These are phyloP conservation scores for Alternaria sp. DNA, from an alignment of 2,329 filamentous ascomycete genomes.

Conservation along the genomic window DNA sequence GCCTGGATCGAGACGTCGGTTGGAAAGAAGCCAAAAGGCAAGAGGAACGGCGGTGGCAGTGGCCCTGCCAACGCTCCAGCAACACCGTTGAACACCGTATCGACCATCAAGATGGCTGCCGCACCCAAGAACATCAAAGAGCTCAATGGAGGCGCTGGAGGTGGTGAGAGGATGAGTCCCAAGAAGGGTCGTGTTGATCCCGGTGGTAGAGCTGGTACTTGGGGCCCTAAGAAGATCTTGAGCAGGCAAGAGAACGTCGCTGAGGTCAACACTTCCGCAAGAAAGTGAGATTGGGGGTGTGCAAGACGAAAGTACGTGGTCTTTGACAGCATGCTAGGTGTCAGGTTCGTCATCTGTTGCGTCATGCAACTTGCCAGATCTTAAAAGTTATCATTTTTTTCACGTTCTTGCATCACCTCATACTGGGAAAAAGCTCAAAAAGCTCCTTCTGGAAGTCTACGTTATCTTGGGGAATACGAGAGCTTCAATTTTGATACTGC, in stretches of 20 bases:
- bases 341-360: not conserved
- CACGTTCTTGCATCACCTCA: not conserved
- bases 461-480: too few species aligned
- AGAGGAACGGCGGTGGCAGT: constrained; percentile 7
- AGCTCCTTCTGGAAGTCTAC: too few species aligned
- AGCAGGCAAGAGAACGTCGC: constrained; percentile 24
- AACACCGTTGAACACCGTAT: not conserved
- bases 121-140: constrained; percentile 12
- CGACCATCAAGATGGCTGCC: constrained; percentile 11
- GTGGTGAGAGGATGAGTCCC: constrained; percentile 7
- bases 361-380: not conserved
- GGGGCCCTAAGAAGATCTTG: constrained; percentile 36
- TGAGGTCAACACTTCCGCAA: not conserved
- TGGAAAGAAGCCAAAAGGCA: constrained; percentile 23
- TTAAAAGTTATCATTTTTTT: not conserved
- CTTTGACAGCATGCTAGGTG: not conserved
- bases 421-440: not conserved
- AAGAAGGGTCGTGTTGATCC: constrained; percentile 17
- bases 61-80: not conserved
- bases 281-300: not conserved
- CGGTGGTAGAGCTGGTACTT: constrained; percentile 30
- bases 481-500: too few species aligned
- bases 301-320: not conserved
- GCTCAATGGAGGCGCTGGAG: not conserved
- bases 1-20: constrained; percentile 26